Conservation (phyloP, 768 basidiomycete species). For the Dendrothele bispora region DNA sequence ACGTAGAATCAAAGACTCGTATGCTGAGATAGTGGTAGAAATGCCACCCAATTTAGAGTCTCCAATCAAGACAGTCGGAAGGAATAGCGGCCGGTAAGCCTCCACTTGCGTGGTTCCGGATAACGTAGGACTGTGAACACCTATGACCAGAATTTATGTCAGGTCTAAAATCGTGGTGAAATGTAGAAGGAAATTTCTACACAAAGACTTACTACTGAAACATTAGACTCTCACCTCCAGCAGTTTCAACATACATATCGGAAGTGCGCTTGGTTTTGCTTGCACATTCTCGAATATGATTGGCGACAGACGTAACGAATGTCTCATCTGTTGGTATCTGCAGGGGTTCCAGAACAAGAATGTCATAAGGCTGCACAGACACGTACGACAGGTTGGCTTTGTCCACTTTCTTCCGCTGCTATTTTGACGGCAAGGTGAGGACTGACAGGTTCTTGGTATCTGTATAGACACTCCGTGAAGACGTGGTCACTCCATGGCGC, state of each 20-base stretch:
- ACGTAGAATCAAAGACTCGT: constrained; percentile 87
- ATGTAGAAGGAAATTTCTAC: too few relatives aligned
- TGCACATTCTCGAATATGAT: constrained; percentile 60
- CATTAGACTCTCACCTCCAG: constrained; percentile 74
- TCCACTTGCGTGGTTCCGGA: constrained; percentile 82
- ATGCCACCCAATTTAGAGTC: constrained; percentile 93
- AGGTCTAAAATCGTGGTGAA: too few relatives aligned
- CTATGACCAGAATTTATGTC: constrained; percentile 87
- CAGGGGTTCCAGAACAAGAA: too few relatives aligned
- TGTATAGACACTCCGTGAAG: constrained; percentile 71
- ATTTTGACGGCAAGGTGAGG: constrained; percentile 84
- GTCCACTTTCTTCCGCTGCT: too few relatives aligned
- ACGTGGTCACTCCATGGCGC: constrained; percentile 41
- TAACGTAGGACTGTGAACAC: constrained; percentile 88
- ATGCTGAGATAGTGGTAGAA: constrained; percentile 86
- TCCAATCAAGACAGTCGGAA: constrained; percentile 86
- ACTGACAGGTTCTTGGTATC: constrained; percentile 87
- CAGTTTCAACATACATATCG: constrained; percentile 89
- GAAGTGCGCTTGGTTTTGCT: constrained; percentile 25
- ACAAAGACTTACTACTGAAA: neutral
- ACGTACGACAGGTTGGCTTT: too few relatives aligned
- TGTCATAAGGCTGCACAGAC: too few relatives aligned
- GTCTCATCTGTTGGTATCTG: constrained; percentile 65
- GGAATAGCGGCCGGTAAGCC: constrained; percentile 80
- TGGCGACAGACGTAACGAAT: constrained; percentile 63